These are phyloP conservation scores for Austroboletus festivus DNA, from an alignment of 768 basidiomycete genomes.

Conservation along the genomic window DNA sequence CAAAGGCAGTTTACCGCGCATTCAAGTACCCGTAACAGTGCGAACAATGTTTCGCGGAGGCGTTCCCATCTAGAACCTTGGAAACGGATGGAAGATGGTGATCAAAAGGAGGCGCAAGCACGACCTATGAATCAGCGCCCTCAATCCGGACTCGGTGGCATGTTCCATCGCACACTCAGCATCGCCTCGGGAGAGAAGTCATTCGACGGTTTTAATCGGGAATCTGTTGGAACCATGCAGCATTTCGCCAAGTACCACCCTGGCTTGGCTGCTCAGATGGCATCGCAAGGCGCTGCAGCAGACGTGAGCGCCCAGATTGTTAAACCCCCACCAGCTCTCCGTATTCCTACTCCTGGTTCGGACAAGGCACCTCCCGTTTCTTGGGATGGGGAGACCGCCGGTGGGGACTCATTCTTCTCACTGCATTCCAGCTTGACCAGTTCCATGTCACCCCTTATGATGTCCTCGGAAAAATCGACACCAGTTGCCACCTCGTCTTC, in stretches of 20 bases:
- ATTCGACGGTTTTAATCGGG: constrained; percentile 37
- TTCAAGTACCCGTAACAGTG: constrained; percentile 37
- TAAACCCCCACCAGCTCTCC: constrained; percentile 37
- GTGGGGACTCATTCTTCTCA: constrained; percentile 50
- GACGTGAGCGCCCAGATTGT: constrained; percentile 21
- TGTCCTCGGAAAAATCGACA: constrained; percentile 57
- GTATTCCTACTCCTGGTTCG: constrained; percentile 42
- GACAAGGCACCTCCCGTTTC: constrained; percentile 40
- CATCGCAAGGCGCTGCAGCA: constrained; percentile 30
- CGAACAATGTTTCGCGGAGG: constrained; percentile 43
- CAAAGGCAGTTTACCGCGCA: constrained; percentile 19
- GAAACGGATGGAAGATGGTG: constrained; percentile 54
- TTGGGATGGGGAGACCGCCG: constrained; percentile 50
- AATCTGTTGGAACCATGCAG: constrained; percentile 31
- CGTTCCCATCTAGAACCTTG: constrained; percentile 47
- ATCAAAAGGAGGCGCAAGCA: constrained; percentile 42
- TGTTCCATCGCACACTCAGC: constrained; percentile 62
- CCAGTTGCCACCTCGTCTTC: constrained; percentile 51
- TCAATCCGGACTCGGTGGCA: constrained; percentile 43
- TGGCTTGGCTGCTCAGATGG: constrained; percentile 50
- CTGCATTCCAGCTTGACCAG: constrained; percentile 40
- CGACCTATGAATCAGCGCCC: constrained; percentile 42
- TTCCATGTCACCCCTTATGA: constrained; percentile 47
- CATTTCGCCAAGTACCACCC: constrained; percentile 61
- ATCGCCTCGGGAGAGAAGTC: constrained; percentile 49